Evolutionary conservation across 169 alveolate genomes (phyloP).

Genomic region (Cytauxzoon felis): DNA sequence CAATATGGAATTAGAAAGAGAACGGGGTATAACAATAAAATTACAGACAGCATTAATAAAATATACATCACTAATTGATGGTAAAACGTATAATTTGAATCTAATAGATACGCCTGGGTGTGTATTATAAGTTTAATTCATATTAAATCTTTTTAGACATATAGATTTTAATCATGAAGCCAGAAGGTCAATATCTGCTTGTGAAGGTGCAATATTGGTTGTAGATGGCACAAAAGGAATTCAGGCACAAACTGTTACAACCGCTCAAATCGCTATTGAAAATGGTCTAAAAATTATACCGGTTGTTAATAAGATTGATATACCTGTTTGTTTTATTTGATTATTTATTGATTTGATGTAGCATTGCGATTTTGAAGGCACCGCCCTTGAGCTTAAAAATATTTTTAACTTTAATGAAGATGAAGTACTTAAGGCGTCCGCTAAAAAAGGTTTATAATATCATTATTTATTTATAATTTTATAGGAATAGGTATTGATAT

Average conservation of each 20-base stretch:
- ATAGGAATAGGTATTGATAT: slow-evolving; percentile 66
- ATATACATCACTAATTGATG: slow-evolving; percentile 65
- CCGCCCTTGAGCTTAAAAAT: slow-evolving; percentile 55
- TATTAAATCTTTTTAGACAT: slow-evolving; percentile 62
- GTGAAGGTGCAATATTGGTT: slow-evolving; percentile 89
- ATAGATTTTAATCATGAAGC: slow-evolving; percentile 93
- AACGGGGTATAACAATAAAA: slow-evolving; percentile 88
- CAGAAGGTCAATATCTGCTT: slow-evolving; percentile 87
- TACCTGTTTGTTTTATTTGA: slow-evolving; percentile 54
- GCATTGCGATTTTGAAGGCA: slow-evolving; percentile 63
- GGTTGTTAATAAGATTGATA: slow-evolving; percentile 89
- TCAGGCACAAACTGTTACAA: slow-evolving; percentile 90
- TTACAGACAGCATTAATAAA: slow-evolving; percentile 74
- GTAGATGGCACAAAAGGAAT: slow-evolving; percentile 92
- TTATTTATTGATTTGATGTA: background rate
- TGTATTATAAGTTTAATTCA: background rate
- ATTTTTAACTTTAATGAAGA: slow-evolving; percentile 67
- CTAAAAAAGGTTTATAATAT: slow-evolving; percentile 79
- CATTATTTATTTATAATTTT: background rate
- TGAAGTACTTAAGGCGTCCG: slow-evolving; percentile 82
- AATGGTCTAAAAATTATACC: slow-evolving; percentile 87
- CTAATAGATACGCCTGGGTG: slow-evolving; percentile 95
- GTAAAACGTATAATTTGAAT: slow-evolving; percentile 83
- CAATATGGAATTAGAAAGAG: slow-evolving; percentile 87
- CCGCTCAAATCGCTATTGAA: slow-evolving; percentile 81